Conservation (phyloP, 2,329 filamentous ascomycete genomes). For the Macrophomina phaseolina region DNA sequence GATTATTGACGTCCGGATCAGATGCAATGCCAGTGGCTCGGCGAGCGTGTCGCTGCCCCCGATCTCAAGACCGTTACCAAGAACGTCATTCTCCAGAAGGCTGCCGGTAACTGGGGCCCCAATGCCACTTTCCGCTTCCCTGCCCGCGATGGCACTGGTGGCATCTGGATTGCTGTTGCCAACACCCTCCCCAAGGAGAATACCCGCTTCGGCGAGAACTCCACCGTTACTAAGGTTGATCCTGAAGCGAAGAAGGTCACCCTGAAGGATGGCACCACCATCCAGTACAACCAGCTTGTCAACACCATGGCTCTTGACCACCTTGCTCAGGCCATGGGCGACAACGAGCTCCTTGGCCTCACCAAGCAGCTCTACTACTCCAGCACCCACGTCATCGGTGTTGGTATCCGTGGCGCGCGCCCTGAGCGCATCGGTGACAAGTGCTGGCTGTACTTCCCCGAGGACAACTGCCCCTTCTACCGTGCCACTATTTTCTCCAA, state of each 20-base stretch:
- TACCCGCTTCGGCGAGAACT: conserved; percentile 84
- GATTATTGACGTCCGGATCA: conserved; percentile 44
- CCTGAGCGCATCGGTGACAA: conserved; percentile 98
- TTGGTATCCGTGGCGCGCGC: conserved; percentile 88
- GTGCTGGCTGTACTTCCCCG: conserved; percentile 99
- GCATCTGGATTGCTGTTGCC: conserved; percentile 98
- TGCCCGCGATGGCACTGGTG: conserved; percentile 91
- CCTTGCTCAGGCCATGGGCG: conserved; percentile 84
- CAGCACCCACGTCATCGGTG: conserved; percentile 94
- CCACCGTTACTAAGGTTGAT: conserved; percentile 84
- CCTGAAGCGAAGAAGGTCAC: conserved; percentile 82
- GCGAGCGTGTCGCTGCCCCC: conserved; percentile 96
- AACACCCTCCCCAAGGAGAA: conserved; percentile 92
- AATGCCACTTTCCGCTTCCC: conserved; percentile 99
- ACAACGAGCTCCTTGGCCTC: conserved; percentile 80
- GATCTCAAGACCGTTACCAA: conserved; percentile 91
- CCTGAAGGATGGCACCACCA: conserved; percentile 81
- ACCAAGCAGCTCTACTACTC: conserved; percentile 96
- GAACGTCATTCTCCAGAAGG: conserved; percentile 96
- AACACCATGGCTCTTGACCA: conserved; percentile 96
- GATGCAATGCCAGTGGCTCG: conserved; percentile 99
- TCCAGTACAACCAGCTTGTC: conserved; percentile 91
- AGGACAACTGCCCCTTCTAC: conserved; percentile 99
- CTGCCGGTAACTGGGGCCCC: conserved; percentile 95
- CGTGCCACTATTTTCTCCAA: conserved; percentile 99